phyloP scores from a whole-genome alignment of 805 yeast species.

The Cyberlindnera euphorbiiphila region DNA sequence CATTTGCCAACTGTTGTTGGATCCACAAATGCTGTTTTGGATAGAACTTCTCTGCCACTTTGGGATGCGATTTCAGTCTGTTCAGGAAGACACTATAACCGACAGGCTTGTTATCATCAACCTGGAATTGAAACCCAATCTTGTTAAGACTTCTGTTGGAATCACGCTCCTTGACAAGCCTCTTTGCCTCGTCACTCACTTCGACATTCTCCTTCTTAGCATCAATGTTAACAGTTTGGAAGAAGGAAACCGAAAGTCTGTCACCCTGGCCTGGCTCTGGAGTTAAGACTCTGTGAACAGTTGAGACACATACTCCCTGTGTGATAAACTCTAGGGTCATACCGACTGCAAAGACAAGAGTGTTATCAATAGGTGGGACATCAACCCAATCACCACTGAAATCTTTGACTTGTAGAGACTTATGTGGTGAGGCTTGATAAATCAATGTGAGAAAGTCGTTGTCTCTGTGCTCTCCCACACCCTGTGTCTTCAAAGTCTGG shows the following conservation, averaged over 20 bases:
- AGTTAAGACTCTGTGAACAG: slow-evolving; percentile 42
- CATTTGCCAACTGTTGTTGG: slow-evolving; percentile 12
- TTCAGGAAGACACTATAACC: slow-evolving; percentile 45
- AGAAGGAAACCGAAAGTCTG: slow-evolving; percentile 45
- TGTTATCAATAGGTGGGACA: slow-evolving; percentile 37
- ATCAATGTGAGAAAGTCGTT: slow-evolving; percentile 59
- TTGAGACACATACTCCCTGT: slow-evolving; percentile 45
- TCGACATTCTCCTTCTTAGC: slow-evolving; percentile 20
- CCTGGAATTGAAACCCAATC: slow-evolving; percentile 28
- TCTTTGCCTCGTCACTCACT: slow-evolving; percentile 16
- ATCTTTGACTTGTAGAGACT: slow-evolving; percentile 43
- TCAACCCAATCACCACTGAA: slow-evolving; percentile 45
- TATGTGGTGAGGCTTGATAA: slow-evolving; percentile 49
- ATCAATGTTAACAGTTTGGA: slow-evolving; percentile 41
- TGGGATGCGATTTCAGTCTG: slow-evolving; percentile 46
- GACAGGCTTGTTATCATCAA: slow-evolving; percentile 35
- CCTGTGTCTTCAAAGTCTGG: slow-evolving; percentile 34
- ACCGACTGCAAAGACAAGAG: slow-evolving; percentile 47
- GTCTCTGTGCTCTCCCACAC: slow-evolving; percentile 52
- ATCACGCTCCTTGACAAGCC: slow-evolving; percentile 20
- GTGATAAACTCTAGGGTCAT: slow-evolving; percentile 47
- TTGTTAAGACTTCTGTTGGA: slow-evolving; percentile 18
- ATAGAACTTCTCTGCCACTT: slow-evolving; percentile 44
- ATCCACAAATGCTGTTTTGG: slow-evolving; percentile 39
- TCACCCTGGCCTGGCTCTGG: slow-evolving; percentile 25